These are phyloP conservation scores for Zea luxurians DNA, from an alignment of 176 grass and related monocot genomes.

Conservation along the genomic window DNA sequence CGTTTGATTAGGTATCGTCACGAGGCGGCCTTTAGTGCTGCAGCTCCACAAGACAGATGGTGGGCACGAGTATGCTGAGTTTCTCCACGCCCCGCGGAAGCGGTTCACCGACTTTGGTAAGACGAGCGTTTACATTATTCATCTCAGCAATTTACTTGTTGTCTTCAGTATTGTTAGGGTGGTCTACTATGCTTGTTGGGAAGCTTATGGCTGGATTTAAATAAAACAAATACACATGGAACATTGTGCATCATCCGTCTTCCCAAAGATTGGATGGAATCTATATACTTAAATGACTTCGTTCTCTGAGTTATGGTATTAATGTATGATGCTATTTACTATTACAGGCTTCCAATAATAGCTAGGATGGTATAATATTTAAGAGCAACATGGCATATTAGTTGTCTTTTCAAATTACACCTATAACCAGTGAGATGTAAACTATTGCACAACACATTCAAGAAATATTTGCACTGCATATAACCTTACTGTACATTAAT, in stretches of 20 bases:
- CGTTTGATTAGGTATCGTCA: conserved; percentile 79
- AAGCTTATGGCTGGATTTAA: not conserved
- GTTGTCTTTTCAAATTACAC: conserved; percentile 21
- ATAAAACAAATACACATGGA: not conserved
- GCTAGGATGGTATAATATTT: conserved; percentile 7
- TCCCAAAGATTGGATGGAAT: not conserved
- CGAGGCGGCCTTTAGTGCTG: conserved; percentile 89
- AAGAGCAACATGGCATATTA: not conserved
- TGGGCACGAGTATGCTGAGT: conserved; percentile 87
- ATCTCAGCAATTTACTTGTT: conserved; percentile 5
- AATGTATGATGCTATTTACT: not conserved
- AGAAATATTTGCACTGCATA: not conserved
- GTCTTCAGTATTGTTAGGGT: conserved; percentile 7
- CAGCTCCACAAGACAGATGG: conserved; percentile 93
- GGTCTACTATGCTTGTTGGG: not conserved
- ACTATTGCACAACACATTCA: not conserved
- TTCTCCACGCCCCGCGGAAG: conserved; percentile 89
- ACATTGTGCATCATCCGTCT: not conserved
- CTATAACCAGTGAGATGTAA: conserved; percentile 11
- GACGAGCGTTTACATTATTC: conserved; percentile 1
- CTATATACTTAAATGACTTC: not conserved
- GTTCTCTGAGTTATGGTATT: not conserved
- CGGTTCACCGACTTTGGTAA: conserved; percentile 79
- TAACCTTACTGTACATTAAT: not conserved
- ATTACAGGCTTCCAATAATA: conserved; percentile 2